Conservation (phyloP, 2,329 filamentous ascomycete genomes). For the Plenodomus lindquistii region DNA sequence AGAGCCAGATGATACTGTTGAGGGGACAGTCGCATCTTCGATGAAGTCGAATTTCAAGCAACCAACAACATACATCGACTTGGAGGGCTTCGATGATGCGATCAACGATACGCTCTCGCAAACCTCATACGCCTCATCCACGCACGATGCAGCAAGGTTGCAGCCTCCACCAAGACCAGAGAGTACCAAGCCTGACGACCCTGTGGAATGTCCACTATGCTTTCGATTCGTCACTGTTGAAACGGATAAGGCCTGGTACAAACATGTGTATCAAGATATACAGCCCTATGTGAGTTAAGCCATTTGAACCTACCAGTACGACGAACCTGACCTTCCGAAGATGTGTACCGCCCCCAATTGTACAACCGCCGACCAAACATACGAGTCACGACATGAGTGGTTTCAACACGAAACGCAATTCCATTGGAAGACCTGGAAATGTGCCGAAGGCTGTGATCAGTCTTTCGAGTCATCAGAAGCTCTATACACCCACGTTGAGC, state of each 20-base stretch:
- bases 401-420: conserved; percentile 21
- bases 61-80: background rate
- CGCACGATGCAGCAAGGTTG: conserved; percentile 7
- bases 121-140: conserved; percentile 29
- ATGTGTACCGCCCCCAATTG: conserved; percentile 20
- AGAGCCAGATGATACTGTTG: conserved; percentile 6
- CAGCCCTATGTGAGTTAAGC: conserved; percentile 16
- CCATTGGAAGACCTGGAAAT: conserved; percentile 21
- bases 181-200: conserved; percentile 30
- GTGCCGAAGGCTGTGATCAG: conserved; percentile 17
- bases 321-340: background rate
- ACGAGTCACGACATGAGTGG: conserved; percentile 23
- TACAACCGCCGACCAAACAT: conserved; percentile 14
- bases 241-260: conserved; percentile 18
- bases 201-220: conserved; percentile 39
- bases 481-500: conserved; percentile 9
- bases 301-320: background rate
- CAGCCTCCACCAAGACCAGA: conserved; percentile 19
- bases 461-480: conserved; percentile 1
- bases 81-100: background rate
- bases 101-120: conserved; percentile 18
- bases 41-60: conserved; percentile 11
- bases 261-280: conserved; percentile 26
- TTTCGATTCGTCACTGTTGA: conserved; percentile 20
- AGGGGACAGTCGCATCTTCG: conserved; percentile 21